Conservation (phyloP, 2,329 filamentous ascomycete species). For the Talaromyces amestolkiae region DNA sequence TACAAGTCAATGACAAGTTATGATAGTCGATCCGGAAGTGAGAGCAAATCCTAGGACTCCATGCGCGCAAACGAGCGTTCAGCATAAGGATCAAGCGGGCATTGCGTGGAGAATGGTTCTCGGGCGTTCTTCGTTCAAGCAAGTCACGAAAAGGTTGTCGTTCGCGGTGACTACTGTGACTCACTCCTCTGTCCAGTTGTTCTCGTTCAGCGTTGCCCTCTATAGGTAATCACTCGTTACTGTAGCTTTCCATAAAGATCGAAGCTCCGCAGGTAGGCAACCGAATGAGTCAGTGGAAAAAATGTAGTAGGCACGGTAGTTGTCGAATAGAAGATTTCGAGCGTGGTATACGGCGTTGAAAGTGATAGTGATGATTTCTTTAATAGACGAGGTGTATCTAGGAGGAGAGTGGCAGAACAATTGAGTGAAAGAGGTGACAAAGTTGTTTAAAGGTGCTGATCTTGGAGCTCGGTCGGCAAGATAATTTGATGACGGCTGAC, state of each 20-base stretch:
- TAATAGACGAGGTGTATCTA: no score
- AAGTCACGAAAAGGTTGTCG: constrained; percentile 2
- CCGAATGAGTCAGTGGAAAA: not conserved
- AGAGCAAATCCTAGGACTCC: constrained; percentile 7
- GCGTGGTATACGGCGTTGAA: not conserved
- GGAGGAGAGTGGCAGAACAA: not conserved
- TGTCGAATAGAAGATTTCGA: not conserved
- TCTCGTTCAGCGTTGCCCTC: not conserved
- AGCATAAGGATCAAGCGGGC: constrained; percentile 13
- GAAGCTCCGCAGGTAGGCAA: not conserved
- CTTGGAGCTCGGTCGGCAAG: not conserved
- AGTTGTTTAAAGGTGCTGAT: not conserved
- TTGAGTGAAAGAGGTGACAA: not conserved
- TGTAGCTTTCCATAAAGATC: not conserved
- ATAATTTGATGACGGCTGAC: not conserved
- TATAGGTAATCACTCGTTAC: not conserved
- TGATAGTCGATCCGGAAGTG: not conserved
- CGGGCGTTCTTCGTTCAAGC: not conserved
- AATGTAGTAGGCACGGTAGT: not conserved
- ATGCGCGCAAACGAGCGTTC: constrained; percentile 9
- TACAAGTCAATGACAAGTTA: not conserved
- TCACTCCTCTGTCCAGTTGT: not conserved
- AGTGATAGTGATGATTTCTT: not conserved
- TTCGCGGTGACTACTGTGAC: not conserved
- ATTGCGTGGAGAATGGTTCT: not conserved